Conservation (phyloP, 1,284 basidiomycete genomes). For the Tranzscheliella williamsii region DNA sequence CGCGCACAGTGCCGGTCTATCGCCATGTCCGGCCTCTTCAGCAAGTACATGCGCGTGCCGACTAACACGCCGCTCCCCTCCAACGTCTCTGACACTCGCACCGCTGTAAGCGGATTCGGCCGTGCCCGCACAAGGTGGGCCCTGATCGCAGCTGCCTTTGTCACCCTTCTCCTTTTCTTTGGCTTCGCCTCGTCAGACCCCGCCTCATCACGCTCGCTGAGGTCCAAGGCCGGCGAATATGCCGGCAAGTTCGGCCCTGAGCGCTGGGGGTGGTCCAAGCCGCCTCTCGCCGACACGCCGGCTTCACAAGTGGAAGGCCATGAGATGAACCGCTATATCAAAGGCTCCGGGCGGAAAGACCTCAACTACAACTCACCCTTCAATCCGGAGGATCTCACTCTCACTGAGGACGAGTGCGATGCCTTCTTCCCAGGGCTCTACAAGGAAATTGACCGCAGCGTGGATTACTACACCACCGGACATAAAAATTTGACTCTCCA, state of each 20-base stretch:
- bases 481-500: constrained; percentile 25
- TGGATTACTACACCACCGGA: constrained; percentile 39
- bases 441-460: constrained; percentile 50
- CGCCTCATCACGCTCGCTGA: constrained; percentile 1
- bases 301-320: constrained; percentile 9
- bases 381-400: constrained; percentile 52
- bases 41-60: constrained; percentile 29
- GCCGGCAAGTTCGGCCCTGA: constrained; percentile 10
- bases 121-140: constrained; percentile 41
- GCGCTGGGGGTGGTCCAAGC: constrained; percentile 3
- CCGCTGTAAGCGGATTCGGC: constrained; percentile 16
- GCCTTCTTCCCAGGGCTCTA: constrained; percentile 53
- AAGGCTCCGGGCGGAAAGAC: constrained; percentile 23
- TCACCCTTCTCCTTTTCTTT: constrained; percentile 29
- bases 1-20: too few relatives aligned
- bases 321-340: constrained; percentile 35
- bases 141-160: constrained; percentile 11
- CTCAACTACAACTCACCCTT: constrained; percentile 47
- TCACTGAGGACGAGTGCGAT: constrained; percentile 56
- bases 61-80: constrained; percentile 12
- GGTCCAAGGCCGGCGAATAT: constrained; percentile 36
- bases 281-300: not conserved
- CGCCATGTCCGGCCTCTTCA: constrained; percentile 17
- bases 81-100: constrained; percentile 7
- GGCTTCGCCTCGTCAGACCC: constrained; percentile 17